Percentiles rank a stretch among this genome's conserved stretches.
phyloP scores from a whole-genome alignment of 2,329 filamentous ascomycete genomes.

The Didymella segeticola region DNA sequence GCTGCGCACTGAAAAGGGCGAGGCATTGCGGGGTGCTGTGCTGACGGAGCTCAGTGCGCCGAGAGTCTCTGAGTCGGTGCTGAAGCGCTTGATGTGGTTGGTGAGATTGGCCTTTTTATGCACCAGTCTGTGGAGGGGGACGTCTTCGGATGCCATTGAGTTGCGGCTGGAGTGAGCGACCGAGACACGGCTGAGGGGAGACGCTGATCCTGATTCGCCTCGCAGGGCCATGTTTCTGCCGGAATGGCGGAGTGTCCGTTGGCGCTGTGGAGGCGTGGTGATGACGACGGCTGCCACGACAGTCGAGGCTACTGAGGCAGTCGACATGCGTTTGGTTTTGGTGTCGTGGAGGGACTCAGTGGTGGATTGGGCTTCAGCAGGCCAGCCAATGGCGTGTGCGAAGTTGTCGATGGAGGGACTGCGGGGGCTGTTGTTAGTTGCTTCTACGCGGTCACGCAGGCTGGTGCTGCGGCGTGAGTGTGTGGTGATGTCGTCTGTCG shows the following conservation, averaged over 20 bases:
- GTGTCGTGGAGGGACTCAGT: conserved; percentile 35
- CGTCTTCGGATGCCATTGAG: conserved; percentile 52
- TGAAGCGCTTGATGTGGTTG: conserved; percentile 48
- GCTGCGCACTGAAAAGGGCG: conserved; percentile 40
- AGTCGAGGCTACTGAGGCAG: conserved; percentile 60
- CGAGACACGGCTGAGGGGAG: conserved; percentile 50
- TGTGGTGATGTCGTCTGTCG: conserved; percentile 23
- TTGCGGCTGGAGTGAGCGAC: conserved; percentile 53
- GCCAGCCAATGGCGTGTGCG: conserved; percentile 60
- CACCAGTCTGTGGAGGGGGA: conserved; percentile 56
- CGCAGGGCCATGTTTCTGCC: conserved; percentile 61
- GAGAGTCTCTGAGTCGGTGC: conserved; percentile 37
- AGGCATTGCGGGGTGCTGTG: conserved; percentile 34
- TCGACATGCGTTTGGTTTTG: conserved; percentile 56
- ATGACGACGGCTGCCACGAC: conserved; percentile 63
- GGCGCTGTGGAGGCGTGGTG: conserved; percentile 55
- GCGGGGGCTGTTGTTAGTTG: conserved; percentile 40
- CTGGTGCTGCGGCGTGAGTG: conserved; percentile 32
- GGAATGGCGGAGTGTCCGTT: conserved; percentile 59
- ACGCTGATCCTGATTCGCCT: conserved; percentile 47
- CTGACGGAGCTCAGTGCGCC: conserved; percentile 12
- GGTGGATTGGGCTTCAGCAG: conserved; percentile 45
- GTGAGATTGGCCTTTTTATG: conserved; percentile 60
- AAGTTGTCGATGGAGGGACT: conserved; percentile 56
- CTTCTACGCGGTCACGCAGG: conserved; percentile 44